These are phyloP conservation scores for Metarhizium sp. DNA, from an alignment of 2,329 filamentous ascomycete genomes.

Conservation along the genomic window DNA sequence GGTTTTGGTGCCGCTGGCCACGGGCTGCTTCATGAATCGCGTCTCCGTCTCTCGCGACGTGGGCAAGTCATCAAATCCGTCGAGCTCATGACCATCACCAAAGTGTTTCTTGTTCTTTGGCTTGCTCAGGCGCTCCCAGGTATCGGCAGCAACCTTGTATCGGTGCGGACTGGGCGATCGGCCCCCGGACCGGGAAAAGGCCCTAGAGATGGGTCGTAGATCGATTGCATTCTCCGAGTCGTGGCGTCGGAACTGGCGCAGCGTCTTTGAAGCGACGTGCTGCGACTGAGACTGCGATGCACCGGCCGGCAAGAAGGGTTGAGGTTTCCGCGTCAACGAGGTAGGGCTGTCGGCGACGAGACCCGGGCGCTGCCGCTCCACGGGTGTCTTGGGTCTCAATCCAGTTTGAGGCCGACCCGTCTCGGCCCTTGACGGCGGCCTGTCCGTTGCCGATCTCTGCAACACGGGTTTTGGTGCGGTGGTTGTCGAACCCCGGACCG, in stretches of 20 bases:
- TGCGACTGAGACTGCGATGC: conserved; percentile 66
- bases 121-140: conserved; percentile 61
- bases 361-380: conserved; percentile 47
- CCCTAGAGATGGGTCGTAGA: conserved; percentile 45
- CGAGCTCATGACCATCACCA: conserved; percentile 86
- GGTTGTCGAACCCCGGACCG: conserved; percentile 38
- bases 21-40: conserved; percentile 72
- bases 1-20: conserved; percentile 58
- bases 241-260: conserved; percentile 66
- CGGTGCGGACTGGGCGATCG: conserved; percentile 52
- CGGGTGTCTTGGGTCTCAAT: conserved; percentile 60
- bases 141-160: conserved; percentile 34
- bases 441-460: conserved; percentile 36
- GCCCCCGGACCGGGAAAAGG: conserved; percentile 47
- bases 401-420: conserved; percentile 38
- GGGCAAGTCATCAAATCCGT: conserved; percentile 88
- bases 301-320: conserved; percentile 74
- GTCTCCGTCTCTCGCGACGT: conserved; percentile 77
- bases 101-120: conserved; percentile 53
- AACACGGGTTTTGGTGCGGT: conserved; percentile 40
- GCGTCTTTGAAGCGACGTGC: conserved; percentile 62
- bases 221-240: conserved; percentile 67
- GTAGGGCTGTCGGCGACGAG: conserved; percentile 39
- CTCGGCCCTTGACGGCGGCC: conserved; percentile 51
- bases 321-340: conserved; percentile 47